Conservation (phyloP, 1,139 yeast species). For the Debaryomyces fabryi region DNA sequence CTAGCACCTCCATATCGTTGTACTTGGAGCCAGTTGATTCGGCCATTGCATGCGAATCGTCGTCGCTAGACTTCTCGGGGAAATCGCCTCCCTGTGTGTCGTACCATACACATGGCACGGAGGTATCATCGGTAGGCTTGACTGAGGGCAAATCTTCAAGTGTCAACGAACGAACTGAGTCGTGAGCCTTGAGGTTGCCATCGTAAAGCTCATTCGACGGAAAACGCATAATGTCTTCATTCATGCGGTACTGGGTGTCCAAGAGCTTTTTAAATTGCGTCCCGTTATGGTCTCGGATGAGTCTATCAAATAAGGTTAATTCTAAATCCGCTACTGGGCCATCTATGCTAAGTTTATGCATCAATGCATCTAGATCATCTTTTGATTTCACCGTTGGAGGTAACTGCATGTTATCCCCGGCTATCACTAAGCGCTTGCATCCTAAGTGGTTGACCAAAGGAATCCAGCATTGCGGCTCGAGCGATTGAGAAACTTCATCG, state of each 20-base stretch:
- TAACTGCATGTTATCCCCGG: conserved; percentile 87
- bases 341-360: conserved; percentile 28
- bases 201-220: conserved; percentile 72
- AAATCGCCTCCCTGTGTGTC: conserved; percentile 93
- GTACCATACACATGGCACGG: conserved; percentile 62
- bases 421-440: conserved; percentile 65
- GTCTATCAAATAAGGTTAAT: conserved; percentile 76
- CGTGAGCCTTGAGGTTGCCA: conserved; percentile 63
- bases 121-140: conserved; percentile 37
- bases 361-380: conserved; percentile 28
- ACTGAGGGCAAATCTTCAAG: conserved; percentile 61
- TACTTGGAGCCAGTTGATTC: conserved; percentile 52
- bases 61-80: conserved; percentile 57
- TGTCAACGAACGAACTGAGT: conserved; percentile 53
- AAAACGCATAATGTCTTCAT: conserved; percentile 72
- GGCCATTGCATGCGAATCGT: conserved; percentile 32
- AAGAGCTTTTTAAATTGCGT: conserved; percentile 56
- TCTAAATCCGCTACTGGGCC: conserved; percentile 48
- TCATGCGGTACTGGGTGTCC: conserved; percentile 87
- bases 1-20: conserved; percentile 71
- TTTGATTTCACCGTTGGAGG: conserved; percentile 72
- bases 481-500: conserved; percentile 92
- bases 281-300: conserved; percentile 56
- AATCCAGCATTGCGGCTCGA: conserved; percentile 97
- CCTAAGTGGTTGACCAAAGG: conserved; percentile 73